These are phyloP conservation scores for Aspergillus alliaceus DNA, from an alignment of 2,329 filamentous ascomycete species.

Conservation along the genomic window DNA sequence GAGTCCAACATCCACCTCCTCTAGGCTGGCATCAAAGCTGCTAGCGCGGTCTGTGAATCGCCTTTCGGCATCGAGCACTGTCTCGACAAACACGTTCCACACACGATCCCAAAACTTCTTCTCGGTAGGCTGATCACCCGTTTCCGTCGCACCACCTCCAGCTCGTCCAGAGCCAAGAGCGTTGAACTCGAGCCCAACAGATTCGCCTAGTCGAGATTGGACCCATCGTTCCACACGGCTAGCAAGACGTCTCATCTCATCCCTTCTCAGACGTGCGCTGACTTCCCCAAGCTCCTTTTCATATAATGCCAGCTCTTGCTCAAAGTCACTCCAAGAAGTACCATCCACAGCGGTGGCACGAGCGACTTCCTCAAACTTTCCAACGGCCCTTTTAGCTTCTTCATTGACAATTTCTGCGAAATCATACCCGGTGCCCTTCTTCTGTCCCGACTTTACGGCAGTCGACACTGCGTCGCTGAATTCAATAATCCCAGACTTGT, in stretches of 20 bases:
- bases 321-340: slow-evolving; percentile 85
- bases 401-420: slow-evolving; percentile 89
- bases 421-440: slow-evolving; percentile 86
- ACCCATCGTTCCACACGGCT: slow-evolving; percentile 94
- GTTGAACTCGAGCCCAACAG: slow-evolving; percentile 91
- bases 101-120: slow-evolving; percentile 94
- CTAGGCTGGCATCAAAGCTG: slow-evolving; percentile 88
- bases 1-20: slow-evolving; percentile 87
- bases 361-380: slow-evolving; percentile 74
- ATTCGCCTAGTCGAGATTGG: slow-evolving; percentile 79
- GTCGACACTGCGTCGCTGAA: slow-evolving; percentile 86
- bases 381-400: slow-evolving; percentile 75
- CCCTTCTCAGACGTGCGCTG: slow-evolving; percentile 78
- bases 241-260: slow-evolving; percentile 92
- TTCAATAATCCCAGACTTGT: slow-evolving; percentile 79
- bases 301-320: slow-evolving; percentile 74
- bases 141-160: slow-evolving; percentile 76
- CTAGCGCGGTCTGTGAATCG: slow-evolving; percentile 85
- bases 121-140: slow-evolving; percentile 72
- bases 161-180: slow-evolving; percentile 86
- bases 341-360: slow-evolving; percentile 72
- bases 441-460: slow-evolving; percentile 88
- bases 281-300: slow-evolving; percentile 90
- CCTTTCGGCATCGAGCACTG: slow-evolving; percentile 80
- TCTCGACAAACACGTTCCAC: slow-evolving; percentile 80